Percentiles rank a stretch among this genome's conserved stretches.
These are phyloP conservation scores for Spathaspora arborariae DNA, from an alignment of 805 yeast genomes.

Conservation along the genomic window DNA sequence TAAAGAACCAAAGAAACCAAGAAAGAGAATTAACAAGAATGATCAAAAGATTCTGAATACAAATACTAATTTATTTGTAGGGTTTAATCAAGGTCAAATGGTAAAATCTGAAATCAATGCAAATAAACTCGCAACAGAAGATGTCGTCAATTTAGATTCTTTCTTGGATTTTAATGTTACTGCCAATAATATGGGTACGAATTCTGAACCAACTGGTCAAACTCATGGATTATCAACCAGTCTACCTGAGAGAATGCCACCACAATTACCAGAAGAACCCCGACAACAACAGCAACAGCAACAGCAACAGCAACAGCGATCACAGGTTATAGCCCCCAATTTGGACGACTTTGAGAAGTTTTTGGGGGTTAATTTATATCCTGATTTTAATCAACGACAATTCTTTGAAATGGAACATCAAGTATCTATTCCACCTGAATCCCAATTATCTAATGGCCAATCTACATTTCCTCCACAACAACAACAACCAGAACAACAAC, in stretches of 20 bases:
- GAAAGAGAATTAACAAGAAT: constrained; percentile 3
- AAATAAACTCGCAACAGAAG: constrained; percentile 10
- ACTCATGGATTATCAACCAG: constrained; percentile 4
- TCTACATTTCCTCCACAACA: not conserved
- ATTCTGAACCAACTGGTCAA: not conserved
- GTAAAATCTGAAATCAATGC: constrained; percentile 6
- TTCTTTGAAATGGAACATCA: not conserved
- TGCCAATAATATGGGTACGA: not conserved
- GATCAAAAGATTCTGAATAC: constrained; percentile 22
- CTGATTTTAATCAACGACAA: not conserved
- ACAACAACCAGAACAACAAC: not conserved
- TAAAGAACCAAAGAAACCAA: not conserved
- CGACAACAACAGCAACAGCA: not conserved
- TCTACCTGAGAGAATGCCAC: not conserved
- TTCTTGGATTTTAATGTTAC: constrained; percentile 13
- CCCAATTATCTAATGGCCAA: not conserved
- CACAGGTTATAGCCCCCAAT: constrained; percentile 5
- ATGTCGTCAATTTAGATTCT: constrained; percentile 14
- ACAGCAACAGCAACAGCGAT: not conserved
- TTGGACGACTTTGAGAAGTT: constrained; percentile 39
- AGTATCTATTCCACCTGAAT: not conserved
- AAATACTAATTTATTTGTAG: constrained; percentile 22
- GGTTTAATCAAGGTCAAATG: constrained; percentile 5
- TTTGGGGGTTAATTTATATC: constrained; percentile 37
- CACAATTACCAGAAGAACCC: not conserved